A percentile compares a stretch with the other conserved stretches of the same genome.
Conservation (phyloP, 2,329 filamentous ascomycete genomes). For the Aspergillus costaricaensis region DNA sequence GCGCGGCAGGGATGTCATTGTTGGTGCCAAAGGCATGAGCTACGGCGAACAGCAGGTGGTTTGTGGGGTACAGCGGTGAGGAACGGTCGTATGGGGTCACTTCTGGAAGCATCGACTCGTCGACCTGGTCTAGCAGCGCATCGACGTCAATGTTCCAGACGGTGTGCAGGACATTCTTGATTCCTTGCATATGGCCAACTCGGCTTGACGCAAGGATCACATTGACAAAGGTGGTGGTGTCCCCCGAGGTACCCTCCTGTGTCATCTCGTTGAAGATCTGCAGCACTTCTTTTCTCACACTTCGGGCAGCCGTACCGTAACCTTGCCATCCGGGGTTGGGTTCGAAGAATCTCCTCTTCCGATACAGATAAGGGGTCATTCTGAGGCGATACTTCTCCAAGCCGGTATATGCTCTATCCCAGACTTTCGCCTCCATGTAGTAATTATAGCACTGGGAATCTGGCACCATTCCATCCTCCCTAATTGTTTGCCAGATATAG, state of each 20-base stretch:
- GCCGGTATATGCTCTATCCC: slow-evolving; percentile 47
- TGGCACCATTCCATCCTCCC: slow-evolving; percentile 40
- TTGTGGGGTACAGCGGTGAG: slow-evolving; percentile 61
- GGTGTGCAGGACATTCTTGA: slow-evolving; percentile 52
- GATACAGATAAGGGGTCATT: slow-evolving; percentile 35
- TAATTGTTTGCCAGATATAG: slow-evolving; percentile 51
- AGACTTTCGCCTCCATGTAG: slow-evolving; percentile 54
- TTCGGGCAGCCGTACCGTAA: slow-evolving; percentile 31
- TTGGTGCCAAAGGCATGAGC: slow-evolving; percentile 70
- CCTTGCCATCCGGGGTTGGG: slow-evolving; percentile 31
- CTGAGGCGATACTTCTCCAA: slow-evolving; percentile 42
- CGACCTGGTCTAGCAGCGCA: slow-evolving; percentile 37
- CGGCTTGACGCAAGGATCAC: slow-evolving; percentile 56
- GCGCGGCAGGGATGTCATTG: slow-evolving; percentile 60
- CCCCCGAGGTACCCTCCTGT: slow-evolving; percentile 42
- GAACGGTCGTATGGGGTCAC: slow-evolving; percentile 47
- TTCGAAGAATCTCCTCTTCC: slow-evolving; percentile 26
- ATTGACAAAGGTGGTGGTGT: slow-evolving; percentile 57
- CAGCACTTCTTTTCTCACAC: slow-evolving; percentile 40
- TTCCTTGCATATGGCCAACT: slow-evolving; percentile 52
- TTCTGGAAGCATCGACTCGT: slow-evolving; percentile 34
- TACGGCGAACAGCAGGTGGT: slow-evolving; percentile 63
- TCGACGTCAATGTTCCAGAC: slow-evolving; percentile 59
- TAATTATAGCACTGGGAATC: slow-evolving; percentile 58
- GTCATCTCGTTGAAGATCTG: slow-evolving; percentile 53